These are phyloP conservation scores for Eragrostis nindensis DNA, from an alignment of 176 grass and related monocot species.

Conservation along the genomic window DNA sequence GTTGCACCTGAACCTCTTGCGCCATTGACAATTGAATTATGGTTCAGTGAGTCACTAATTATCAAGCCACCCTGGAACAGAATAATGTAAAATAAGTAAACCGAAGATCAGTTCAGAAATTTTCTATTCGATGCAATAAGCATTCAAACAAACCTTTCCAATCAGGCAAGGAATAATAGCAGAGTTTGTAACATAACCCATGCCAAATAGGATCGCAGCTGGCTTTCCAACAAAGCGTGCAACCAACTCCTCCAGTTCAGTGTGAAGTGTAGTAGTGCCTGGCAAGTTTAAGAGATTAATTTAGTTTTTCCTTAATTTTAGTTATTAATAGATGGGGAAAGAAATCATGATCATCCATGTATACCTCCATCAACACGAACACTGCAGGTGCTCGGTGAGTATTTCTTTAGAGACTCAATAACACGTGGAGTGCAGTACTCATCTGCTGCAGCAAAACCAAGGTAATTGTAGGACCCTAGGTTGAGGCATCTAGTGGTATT, in stretches of 20 bases:
- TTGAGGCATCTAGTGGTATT: slow-evolving; percentile 83
- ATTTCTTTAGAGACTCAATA: slow-evolving; percentile 78
- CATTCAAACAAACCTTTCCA: slow-evolving; percentile 63
- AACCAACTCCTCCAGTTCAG: slow-evolving; percentile 65
- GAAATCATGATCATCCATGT: slow-evolving; percentile 16
- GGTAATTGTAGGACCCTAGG: slow-evolving; percentile 88
- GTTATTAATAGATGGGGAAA: not conserved
- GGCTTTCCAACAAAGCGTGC: slow-evolving; percentile 83
- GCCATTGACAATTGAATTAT: slow-evolving; percentile 90
- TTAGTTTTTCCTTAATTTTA: not conserved
- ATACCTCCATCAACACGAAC: slow-evolving; percentile 72
- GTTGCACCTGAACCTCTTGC: slow-evolving; percentile 76
- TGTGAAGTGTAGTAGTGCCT: slow-evolving; percentile 78
- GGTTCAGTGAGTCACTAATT: slow-evolving; percentile 85
- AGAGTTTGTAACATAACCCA: slow-evolving; percentile 91
- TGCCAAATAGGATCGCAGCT: slow-evolving; percentile 74
- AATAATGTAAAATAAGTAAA: slow-evolving; percentile 17
- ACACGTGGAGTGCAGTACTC: slow-evolving; percentile 87
- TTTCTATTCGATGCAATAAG: slow-evolving; percentile 13
- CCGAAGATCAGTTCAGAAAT: not conserved
- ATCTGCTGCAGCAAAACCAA: slow-evolving; percentile 89
- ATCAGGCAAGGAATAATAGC: slow-evolving; percentile 71
- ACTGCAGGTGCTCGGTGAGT: slow-evolving; percentile 81
- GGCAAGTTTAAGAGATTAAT: slow-evolving; percentile 19
- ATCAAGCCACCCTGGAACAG: slow-evolving; percentile 67